These are phyloP conservation scores for Podospora pseudopauciseta DNA, from an alignment of 495 filamentous ascomycete genomes.

Conservation along the genomic window DNA sequence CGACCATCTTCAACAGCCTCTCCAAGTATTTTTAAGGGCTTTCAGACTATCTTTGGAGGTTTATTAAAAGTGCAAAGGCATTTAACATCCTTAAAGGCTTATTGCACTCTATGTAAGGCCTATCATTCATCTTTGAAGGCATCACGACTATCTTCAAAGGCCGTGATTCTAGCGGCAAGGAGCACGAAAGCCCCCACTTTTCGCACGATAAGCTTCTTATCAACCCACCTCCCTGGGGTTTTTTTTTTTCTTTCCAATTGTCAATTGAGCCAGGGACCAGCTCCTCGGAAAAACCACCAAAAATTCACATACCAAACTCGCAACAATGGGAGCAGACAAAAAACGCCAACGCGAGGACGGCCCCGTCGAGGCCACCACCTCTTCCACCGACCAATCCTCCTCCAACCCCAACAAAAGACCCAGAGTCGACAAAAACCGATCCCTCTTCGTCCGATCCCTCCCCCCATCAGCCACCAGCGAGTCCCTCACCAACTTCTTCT, in stretches of 20 bases:
- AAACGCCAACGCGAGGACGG: constrained; percentile 35
- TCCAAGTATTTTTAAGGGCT: no score
- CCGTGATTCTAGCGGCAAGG: no score
- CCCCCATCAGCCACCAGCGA: constrained; percentile 76
- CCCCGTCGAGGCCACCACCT: constrained; percentile 12
- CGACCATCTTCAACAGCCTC: no score
- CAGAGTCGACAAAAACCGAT: constrained; percentile 51
- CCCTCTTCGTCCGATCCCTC: constrained; percentile 88
- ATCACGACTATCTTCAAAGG: no score
- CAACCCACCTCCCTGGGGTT: constrained; percentile 9
- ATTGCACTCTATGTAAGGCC: no score
- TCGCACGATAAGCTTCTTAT: constrained; percentile 25
- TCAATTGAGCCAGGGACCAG: constrained; percentile 13
- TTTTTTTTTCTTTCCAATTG: constrained; percentile 21
- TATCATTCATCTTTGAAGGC: no score
- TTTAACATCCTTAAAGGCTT: no score
- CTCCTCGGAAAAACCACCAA: constrained; percentile 5
- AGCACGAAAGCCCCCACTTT: no score
- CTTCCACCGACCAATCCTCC: constrained; percentile 7
- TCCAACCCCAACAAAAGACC: constrained; percentile 42
- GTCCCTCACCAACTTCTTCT: constrained; percentile 79
- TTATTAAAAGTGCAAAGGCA: no score
- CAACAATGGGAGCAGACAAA: constrained; percentile 35
- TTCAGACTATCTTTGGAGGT: no score
- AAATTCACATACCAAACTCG: not conserved